Percentiles rank a stretch among this genome's conserved stretches.
phyloP scores from a whole-genome alignment of 1,284 basidiomycete genomes.

The Fomitiporia mediterranea region DNA sequence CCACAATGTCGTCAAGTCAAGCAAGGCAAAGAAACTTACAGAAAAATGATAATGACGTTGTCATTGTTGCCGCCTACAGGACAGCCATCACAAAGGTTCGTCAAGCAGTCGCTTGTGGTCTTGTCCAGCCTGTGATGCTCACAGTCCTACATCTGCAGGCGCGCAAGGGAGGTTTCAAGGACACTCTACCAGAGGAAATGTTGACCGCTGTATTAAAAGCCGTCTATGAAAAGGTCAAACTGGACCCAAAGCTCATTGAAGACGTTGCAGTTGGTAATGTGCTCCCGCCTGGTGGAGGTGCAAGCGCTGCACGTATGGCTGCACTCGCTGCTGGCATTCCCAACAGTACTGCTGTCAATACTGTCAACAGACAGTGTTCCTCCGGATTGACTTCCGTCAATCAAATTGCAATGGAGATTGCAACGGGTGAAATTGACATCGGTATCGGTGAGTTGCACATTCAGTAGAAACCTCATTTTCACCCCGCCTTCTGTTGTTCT shows the following conservation, averaged over 20 bases:
- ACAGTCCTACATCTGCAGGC: constrained; percentile 38
- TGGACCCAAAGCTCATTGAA: constrained; percentile 82
- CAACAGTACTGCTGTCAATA: constrained; percentile 74
- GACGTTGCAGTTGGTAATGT: constrained; percentile 94
- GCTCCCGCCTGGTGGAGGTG: constrained; percentile 88
- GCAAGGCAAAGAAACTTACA: constrained; percentile 48
- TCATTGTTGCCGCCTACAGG: constrained; percentile 85
- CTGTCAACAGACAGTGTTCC: constrained; percentile 94
- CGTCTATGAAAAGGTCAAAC: constrained; percentile 56
- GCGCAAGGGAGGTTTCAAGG: constrained; percentile 93
- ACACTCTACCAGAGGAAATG: constrained; percentile 87
- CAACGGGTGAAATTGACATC: constrained; percentile 81
- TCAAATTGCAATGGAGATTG: constrained; percentile 89
- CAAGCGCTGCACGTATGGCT: constrained; percentile 90
- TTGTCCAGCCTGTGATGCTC: neutral
- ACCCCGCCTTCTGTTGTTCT: neutral
- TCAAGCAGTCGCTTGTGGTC: neutral
- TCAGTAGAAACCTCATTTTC: neutral
- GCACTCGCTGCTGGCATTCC: constrained; percentile 91
- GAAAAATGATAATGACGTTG: constrained; percentile 78
- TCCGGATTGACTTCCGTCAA: constrained; percentile 87
- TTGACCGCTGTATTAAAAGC: constrained; percentile 80
- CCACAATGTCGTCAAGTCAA: constrained; percentile 26
- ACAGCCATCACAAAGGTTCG: constrained; percentile 86
- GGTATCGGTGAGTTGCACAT: constrained; percentile 71